Evolutionary conservation across 2,329 filamentous ascomycete species (phyloP).

Genomic region (Trichoderma sp.): DNA sequence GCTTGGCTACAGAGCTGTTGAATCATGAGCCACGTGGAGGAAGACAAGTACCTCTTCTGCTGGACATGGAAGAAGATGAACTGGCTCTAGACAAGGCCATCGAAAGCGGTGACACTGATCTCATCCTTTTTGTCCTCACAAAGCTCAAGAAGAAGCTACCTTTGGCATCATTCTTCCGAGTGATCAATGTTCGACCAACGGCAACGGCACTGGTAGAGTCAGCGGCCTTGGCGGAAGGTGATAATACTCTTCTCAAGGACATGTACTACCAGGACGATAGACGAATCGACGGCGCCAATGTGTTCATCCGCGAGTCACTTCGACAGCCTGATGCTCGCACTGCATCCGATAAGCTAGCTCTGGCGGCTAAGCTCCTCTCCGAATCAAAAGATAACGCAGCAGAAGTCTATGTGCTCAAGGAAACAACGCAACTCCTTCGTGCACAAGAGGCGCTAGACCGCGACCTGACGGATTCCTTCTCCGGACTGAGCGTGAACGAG

Average conservation of each 20-base stretch:
- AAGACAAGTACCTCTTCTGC: constrained; percentile 89
- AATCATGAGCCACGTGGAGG: constrained; percentile 93
- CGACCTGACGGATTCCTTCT: constrained; percentile 75
- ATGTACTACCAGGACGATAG: constrained; percentile 97
- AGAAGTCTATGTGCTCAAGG: constrained; percentile 74
- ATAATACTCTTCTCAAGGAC: constrained; percentile 86
- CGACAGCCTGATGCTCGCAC: constrained; percentile 68
- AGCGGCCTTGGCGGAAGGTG: constrained; percentile 66
- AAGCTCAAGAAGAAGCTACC: constrained; percentile 89
- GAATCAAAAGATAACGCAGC: constrained; percentile 79
- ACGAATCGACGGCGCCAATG: constrained; percentile 80
- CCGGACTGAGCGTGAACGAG: constrained; percentile 84
- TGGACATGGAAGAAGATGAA: constrained; percentile 95
- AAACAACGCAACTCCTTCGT: constrained; percentile 77
- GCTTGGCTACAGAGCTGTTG: constrained; percentile 86
- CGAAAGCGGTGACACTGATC: constrained; percentile 90
- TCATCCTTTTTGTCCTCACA: constrained; percentile 85
- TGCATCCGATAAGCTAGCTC: constrained; percentile 81
- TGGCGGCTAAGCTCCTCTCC: constrained; percentile 77
- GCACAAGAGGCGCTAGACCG: constrained; percentile 85
- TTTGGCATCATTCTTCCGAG: constrained; percentile 87
- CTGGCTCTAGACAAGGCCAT: constrained; percentile 95
- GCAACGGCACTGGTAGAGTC: constrained; percentile 90
- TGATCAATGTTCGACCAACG: constrained; percentile 80
- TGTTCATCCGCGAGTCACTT: constrained; percentile 84